Conservation (phyloP, 2,329 filamentous ascomycete species). For the Neocucurbitaria cava region DNA sequence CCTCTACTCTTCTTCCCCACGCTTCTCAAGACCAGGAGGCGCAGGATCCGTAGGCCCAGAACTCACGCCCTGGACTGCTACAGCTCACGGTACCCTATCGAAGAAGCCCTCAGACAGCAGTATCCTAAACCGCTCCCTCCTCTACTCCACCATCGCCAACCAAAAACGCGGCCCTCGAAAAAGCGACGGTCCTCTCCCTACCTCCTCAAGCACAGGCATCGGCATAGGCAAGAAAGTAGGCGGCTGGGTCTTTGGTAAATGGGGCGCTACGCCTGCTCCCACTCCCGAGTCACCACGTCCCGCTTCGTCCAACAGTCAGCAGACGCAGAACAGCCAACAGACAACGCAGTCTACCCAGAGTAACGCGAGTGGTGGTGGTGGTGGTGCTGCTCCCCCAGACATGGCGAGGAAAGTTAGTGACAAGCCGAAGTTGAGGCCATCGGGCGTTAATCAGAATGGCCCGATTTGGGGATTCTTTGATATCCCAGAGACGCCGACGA, state of each 20-base stretch:
- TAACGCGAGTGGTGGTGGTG: conserved; percentile 10
- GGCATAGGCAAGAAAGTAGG: conserved; percentile 63
- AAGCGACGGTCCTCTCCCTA: conserved; percentile 15
- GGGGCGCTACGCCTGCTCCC: conserved; percentile 62
- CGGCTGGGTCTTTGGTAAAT: conserved; percentile 70
- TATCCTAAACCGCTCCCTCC: conserved; percentile 62
- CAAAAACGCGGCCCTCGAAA: conserved; percentile 33
- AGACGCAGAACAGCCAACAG: no score
- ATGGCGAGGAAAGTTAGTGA: conserved; percentile 18
- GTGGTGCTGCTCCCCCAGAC: conserved; percentile 1
- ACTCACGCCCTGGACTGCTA: conserved; percentile 55
- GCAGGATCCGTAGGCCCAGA: conserved; percentile 51
- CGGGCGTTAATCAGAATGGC: conserved; percentile 49
- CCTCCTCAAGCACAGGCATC: conserved; percentile 24
- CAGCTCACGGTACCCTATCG: conserved; percentile 59
- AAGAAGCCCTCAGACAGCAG: conserved; percentile 58
- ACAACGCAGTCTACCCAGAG: conserved; percentile 25
- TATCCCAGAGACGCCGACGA: conserved; percentile 40
- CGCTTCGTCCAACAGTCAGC: conserved; percentile 23
- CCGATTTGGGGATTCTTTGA: conserved; percentile 51
- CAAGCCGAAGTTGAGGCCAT: conserved; percentile 32
- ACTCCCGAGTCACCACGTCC: conserved; percentile 23
- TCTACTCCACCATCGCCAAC: conserved; percentile 40
- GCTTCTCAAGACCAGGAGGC: conserved; percentile 55
- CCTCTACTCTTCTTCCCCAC: conserved; percentile 61